A percentile compares a stretch with the other conserved stretches of the same genome.
Conservation (phyloP, 106 monocot species). For the Acorus calamus region DNA sequence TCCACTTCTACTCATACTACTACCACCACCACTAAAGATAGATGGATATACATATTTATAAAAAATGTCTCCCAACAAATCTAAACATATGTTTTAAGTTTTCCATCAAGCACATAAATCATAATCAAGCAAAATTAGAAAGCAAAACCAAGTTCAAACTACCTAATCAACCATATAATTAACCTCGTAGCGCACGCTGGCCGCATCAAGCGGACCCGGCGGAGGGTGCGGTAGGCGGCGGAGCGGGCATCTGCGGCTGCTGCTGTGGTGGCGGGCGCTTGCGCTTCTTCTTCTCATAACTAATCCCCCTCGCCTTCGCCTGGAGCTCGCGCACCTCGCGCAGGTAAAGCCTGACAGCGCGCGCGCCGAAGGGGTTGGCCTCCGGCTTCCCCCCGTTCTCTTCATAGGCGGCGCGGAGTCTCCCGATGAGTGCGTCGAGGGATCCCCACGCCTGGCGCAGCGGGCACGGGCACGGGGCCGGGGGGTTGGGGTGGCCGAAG, state of each 20-base stretch:
- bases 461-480: slow-evolving; percentile 10
- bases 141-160: too few species aligned
- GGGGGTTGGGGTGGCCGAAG: slow-evolving; percentile 12
- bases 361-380: slow-evolving; percentile 9
- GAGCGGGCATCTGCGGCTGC: background rate
- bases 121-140: too few species aligned
- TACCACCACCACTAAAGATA: too few species aligned
- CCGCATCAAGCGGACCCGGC: too few species aligned
- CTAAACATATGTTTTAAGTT: too few species aligned
- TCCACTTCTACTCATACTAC: too few species aligned
- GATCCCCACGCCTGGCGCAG: slow-evolving; percentile 7
- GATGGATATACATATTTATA: too few species aligned
- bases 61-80: too few species aligned
- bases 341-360: slow-evolving; percentile 10
- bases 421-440: slow-evolving; percentile 10
- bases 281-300: slow-evolving; percentile 12
- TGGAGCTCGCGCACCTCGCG: slow-evolving; percentile 8
- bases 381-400: slow-evolving; percentile 14
- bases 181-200: too few species aligned
- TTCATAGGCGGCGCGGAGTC: slow-evolving; percentile 9
- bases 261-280: background rate
- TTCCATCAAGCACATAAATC: too few species aligned
- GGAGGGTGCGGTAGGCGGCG: too few species aligned
- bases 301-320: slow-evolving; percentile 4
- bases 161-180: too few species aligned